Conservation (phyloP, 2,329 filamentous ascomycete genomes). For the Fusarium agapanthi region DNA sequence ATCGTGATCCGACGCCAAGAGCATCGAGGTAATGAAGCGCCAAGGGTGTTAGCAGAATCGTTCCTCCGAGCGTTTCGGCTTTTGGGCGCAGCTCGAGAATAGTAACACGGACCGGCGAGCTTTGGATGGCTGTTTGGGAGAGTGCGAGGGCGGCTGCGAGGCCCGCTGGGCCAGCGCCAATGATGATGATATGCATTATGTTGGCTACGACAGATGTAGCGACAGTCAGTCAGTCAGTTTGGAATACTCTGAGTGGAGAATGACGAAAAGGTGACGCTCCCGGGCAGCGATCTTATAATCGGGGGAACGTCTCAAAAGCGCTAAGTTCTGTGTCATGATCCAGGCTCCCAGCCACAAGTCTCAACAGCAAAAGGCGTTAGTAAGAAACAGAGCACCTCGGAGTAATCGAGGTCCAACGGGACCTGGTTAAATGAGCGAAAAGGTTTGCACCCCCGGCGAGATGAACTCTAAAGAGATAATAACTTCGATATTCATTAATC, state of each 20-base stretch:
- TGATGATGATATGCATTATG: not conserved
- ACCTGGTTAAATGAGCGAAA: too few species aligned
- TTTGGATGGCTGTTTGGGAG: not conserved
- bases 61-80: not conserved
- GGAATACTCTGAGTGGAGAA: fast-evolving
- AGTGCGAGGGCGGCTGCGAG: not conserved
- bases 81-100: not conserved
- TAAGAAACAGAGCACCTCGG: not conserved
- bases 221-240: fast-evolving
- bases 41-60: not conserved
- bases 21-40: not conserved
- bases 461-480: not conserved
- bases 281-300: not conserved
- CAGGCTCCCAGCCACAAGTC: not conserved
- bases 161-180: not conserved
- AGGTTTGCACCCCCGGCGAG: fast-evolving
- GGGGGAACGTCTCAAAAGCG: too few species aligned
- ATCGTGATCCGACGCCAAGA: not conserved
- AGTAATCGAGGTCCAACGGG: fast-evolving
- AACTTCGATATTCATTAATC: too few species aligned
- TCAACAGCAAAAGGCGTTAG: fast-evolving
- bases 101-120: fast-evolving
- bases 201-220: fast-evolving
- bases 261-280: fast-evolving
- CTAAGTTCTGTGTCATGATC: too few species aligned